A percentile compares a stretch with the other conserved stretches of the same genome.
Conservation (phyloP, 2,329 filamentous ascomycete species). For the Akanthomyces uredinophilus region DNA sequence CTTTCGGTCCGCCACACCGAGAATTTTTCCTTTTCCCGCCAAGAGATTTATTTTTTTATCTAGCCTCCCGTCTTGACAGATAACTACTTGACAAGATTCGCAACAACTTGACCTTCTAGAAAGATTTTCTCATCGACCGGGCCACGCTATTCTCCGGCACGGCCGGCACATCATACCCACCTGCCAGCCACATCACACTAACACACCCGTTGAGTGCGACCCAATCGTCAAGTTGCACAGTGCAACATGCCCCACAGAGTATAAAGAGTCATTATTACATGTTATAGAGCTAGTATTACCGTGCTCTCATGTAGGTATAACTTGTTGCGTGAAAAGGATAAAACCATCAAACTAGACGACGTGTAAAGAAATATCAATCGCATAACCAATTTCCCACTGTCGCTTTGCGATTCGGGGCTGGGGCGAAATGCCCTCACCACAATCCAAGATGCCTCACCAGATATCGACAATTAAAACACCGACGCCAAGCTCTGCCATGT, state of each 20-base stretch:
- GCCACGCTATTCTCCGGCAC: background rate
- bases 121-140: background rate
- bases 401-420: background rate
- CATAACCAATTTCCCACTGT: background rate
- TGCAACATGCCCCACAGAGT: background rate
- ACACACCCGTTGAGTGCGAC: background rate
- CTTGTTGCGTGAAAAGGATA: background rate
- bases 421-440: background rate
- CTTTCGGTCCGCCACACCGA: conserved; percentile 8
- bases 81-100: too few relatives aligned
- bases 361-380: background rate
- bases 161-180: conserved; percentile 1
- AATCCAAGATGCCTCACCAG: background rate
- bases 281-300: background rate
- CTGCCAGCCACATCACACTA: background rate
- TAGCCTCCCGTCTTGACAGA: background rate
- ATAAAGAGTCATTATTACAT: too few relatives aligned
- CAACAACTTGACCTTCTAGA: background rate
- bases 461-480: background rate
- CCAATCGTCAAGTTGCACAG: background rate
- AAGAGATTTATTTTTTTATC: background rate
- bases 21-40: background rate
- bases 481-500: background rate
- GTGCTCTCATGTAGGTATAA: background rate
- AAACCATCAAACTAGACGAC: background rate